phyloP scores from a whole-genome alignment of 2,329 filamentous ascomycete species.

The Clonostachys sp. region DNA sequence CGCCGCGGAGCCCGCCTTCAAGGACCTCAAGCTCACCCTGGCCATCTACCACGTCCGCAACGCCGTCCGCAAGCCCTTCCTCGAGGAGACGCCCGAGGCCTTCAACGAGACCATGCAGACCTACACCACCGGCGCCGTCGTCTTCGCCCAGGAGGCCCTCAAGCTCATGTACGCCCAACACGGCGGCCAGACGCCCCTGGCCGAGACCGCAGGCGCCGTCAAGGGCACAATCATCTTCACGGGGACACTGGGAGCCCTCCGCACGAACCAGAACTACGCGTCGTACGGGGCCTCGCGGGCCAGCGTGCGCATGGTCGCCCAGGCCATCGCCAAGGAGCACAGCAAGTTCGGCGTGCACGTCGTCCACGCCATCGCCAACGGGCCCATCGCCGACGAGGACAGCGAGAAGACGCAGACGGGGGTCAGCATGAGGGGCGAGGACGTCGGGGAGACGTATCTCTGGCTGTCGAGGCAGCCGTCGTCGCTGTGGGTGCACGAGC shows the following conservation, averaged over 20 bases:
- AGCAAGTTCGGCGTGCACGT: conserved; percentile 52
- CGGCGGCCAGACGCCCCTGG: conserved; percentile 34
- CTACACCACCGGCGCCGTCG: conserved; percentile 51
- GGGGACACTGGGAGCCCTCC: conserved; percentile 46
- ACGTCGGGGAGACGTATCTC: conserved; percentile 51
- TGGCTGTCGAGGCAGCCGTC: conserved; percentile 20
- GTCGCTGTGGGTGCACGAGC: background rate
- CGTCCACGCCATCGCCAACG: conserved; percentile 55
- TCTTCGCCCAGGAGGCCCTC: conserved; percentile 47
- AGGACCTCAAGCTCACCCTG: conserved; percentile 41
- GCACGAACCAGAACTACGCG: conserved; percentile 47
- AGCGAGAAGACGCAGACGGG: conserved; percentile 39
- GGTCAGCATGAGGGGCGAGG: conserved; percentile 53
- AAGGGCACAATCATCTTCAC: conserved; percentile 56
- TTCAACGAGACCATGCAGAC: conserved; percentile 41
- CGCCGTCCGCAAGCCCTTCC: conserved; percentile 46
- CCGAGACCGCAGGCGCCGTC: conserved; percentile 38
- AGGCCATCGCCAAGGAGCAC: conserved; percentile 51
- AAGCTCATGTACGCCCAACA: conserved; percentile 47
- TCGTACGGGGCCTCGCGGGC: conserved; percentile 49
- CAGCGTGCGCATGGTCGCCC: conserved; percentile 48
- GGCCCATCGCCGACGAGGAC: conserved; percentile 44
- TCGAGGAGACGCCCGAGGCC: conserved; percentile 45
- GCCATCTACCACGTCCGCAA: conserved; percentile 55
- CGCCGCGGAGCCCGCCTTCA: conserved; percentile 38